Evolutionary conservation across 2,329 filamentous ascomycete species (phyloP).

Genomic region (Amphichorda felina): DNA sequence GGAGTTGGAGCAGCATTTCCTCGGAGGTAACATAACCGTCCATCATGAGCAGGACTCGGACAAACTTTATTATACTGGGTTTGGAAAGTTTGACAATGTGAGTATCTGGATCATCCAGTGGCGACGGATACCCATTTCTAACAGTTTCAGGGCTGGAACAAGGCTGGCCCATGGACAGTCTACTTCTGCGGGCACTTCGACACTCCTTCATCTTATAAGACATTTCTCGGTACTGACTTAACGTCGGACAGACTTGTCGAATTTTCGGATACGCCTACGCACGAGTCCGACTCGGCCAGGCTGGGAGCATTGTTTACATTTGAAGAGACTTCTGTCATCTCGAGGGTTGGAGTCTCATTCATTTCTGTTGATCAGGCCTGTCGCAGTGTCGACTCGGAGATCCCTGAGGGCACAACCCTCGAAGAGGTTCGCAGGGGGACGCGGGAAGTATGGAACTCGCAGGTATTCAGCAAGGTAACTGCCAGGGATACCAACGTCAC

Average conservation of each 20-base stretch:
- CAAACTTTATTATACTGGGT: slow-evolving; percentile 40
- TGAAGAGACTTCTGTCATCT: slow-evolving; percentile 29
- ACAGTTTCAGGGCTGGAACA: slow-evolving; percentile 43
- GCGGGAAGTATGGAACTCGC: slow-evolving; percentile 43
- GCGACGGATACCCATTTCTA: no score
- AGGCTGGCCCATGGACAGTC: slow-evolving; percentile 48
- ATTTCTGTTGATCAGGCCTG: slow-evolving; percentile 52
- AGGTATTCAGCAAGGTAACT: slow-evolving; percentile 52
- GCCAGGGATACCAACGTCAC: slow-evolving; percentile 32
- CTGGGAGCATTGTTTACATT: slow-evolving; percentile 46
- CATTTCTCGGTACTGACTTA: slow-evolving; percentile 25
- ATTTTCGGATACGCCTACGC: slow-evolving; percentile 17
- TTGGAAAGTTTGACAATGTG: slow-evolving; percentile 51
- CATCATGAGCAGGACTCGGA: slow-evolving; percentile 16
- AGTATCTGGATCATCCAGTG: slow-evolving; percentile 9
- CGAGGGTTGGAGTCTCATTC: slow-evolving; percentile 56
- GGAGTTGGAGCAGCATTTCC: slow-evolving; percentile 49
- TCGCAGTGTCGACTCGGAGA: slow-evolving; percentile 41
- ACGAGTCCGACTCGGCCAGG: slow-evolving; percentile 22
- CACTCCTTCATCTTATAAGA: slow-evolving; percentile 27
- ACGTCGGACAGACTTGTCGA: slow-evolving; percentile 15
- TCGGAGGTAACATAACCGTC: slow-evolving; percentile 45
- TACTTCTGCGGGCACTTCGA: slow-evolving; percentile 54
- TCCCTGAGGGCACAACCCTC: slow-evolving; percentile 31
- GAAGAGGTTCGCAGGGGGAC: slow-evolving; percentile 31